Evolutionary conservation across 2,329 filamentous ascomycete species (phyloP), one percentile per base, ranked within the genome.

Genomic region (Phialophora verrucosa): DNA sequence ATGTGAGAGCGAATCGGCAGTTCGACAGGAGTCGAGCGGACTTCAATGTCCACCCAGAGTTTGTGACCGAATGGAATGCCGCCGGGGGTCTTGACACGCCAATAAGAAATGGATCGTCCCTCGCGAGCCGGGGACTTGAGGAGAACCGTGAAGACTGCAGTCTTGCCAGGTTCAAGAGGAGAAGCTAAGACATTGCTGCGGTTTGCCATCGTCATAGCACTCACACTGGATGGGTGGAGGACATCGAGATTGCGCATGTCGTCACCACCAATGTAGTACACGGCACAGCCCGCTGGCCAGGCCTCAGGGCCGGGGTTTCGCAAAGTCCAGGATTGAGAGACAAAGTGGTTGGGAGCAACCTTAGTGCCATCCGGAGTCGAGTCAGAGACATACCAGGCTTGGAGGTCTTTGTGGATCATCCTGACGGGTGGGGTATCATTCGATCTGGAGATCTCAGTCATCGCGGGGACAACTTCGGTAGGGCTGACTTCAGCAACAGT

Each of bases 201-300:
- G 63, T 89, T 91, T 61, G 93, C 92, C 38, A 88, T 88, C 44
- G 88, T 86, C 65, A 97, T 88, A 72, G 93, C 89, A 47, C 85
- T 84, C 64, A 92, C 87, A 72, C 90, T 91, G n/a, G 90, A 88
- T 27, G 93, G 91, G 74, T 91, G 91, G 68, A 85, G 85, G 59
- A 90, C 88, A 77, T 97, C 91, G 62, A 97, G 86, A 72, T 93
- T 91, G 73, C 96, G 92, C 95, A 99, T 98, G 80, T 94, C 93
- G 78, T 98, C 94, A 59, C 95, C 95, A 65, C 94, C 93, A 66
- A 96, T 90, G 75, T 93, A 97, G 79, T 91, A 92, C 73, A 98
- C 91, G 64, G 89, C 90, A 83, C 92, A 96, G 68, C 93, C 95
- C 63, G 89, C 87, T 44, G 95, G 95, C 95, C 95, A 99, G 12